Evolutionary conservation across 2,329 filamentous ascomycete genomes (phyloP), one percentile per base, ranked within the genome.

Genomic region (Arthrobotrys entomopaga): DNA sequence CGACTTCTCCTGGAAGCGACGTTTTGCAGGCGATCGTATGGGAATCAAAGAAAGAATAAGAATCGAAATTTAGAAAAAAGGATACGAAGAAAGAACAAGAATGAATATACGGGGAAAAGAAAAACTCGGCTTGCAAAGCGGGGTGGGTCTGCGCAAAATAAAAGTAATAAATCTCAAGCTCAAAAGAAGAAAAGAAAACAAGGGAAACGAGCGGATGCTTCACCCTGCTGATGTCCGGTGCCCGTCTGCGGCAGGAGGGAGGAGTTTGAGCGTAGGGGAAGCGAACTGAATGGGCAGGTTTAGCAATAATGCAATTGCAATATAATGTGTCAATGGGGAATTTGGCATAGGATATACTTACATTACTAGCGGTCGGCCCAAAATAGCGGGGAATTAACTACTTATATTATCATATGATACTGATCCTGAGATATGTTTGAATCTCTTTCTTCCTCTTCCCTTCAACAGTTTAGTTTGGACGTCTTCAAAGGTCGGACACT

Each of bases 1-100:
- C 49, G 56, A 56, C 69, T 73, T 73, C 69, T 50, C 69, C 69
- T 65, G 69, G 69, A 73, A 73, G 69, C 56, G 43, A 48, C 38
- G 29, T 66, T 40, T 65, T 58, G 61, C 61, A 60, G 22, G 58
- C 57, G 69, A 65, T 66, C 64, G 61, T 54, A 34, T 34, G 29
- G 56, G 56, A 34, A 43, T 53, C 24, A 26, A 43, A 29, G 42
- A 34, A 43, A 29, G 42, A 20, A 49, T 48, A 19, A 65, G 49
- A 65, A 57, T 34, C 15, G 29, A 22, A 57, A 24, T 8, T 22
- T 57, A 10, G 56, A 34, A 73, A 72, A 26, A 49, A 48, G n/a
- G 5, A 16, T n/a, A n/a, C 3, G 16, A 49, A 49, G 42, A 70
- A 54, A 56, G 54, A 63, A 50, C 26, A 54, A 54, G 40, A 24